A percentile compares a stretch with the other conserved stretches of the same genome.
Evolutionary conservation across 257 asterid genomes (phyloP).

Genomic region (Nemophila menziesii): DNA sequence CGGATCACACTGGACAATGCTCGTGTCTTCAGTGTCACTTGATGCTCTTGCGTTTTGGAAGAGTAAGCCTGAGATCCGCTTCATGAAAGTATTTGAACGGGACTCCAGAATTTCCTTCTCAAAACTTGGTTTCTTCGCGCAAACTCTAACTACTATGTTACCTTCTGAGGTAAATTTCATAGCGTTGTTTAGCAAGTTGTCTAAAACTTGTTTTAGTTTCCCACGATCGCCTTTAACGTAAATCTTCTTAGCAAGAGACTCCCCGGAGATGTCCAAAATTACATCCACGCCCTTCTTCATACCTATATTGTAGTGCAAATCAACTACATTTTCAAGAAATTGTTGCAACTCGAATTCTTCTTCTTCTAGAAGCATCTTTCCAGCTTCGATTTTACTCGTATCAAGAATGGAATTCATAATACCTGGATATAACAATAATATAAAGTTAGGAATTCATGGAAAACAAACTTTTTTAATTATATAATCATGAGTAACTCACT

Average conservation of each 20-base stretch:
- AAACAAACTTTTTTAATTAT: neutral
- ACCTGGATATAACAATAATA: constrained; percentile 19
- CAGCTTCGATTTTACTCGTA: constrained; percentile 55
- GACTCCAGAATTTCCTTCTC: constrained; percentile 26
- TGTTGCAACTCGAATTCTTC: constrained; percentile 46
- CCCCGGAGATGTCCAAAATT: constrained; percentile 52
- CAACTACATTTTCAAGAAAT: constrained; percentile 55
- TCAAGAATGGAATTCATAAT: constrained; percentile 64
- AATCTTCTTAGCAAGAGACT: constrained; percentile 26
- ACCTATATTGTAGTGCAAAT: constrained; percentile 42
- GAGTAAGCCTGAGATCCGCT: constrained; percentile 22
- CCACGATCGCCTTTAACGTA: constrained; percentile 51
- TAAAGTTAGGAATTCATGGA: neutral
- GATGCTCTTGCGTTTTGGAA: constrained; percentile 11
- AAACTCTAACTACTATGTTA: constrained; percentile 45
- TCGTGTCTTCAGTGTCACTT: constrained; percentile 16
- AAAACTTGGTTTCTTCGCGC: constrained; percentile 41
- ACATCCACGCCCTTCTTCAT: constrained; percentile 64
- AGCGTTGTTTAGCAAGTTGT: constrained; percentile 64
- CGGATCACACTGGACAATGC: constrained; percentile 23
- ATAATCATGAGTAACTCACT: constrained; percentile 17
- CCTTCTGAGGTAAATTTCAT: constrained; percentile 68
- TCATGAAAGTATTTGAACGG: constrained; percentile 4
- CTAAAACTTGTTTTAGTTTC: constrained; percentile 52
- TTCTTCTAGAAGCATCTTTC: constrained; percentile 50